These are phyloP conservation scores for Metarhizium humberi DNA, from an alignment of 2,329 filamentous ascomycete species.

Conservation along the genomic window DNA sequence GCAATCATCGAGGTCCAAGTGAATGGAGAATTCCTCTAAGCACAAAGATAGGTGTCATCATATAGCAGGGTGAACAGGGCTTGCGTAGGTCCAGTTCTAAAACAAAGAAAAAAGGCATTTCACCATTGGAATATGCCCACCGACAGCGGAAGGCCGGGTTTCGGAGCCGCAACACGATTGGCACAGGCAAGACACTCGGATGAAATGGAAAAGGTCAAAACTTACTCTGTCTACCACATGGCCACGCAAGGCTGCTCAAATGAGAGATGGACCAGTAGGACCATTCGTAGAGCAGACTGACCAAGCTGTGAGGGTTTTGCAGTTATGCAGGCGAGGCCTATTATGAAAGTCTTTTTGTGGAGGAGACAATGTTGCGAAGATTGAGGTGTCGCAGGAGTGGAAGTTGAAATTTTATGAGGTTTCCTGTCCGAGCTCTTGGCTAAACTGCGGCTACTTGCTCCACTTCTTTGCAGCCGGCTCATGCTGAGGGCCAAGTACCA, in stretches of 20 bases:
- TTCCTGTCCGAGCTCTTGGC: background rate
- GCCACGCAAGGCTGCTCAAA: constrained; percentile 11
- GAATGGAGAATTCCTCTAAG: constrained; percentile 47
- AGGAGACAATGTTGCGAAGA: background rate
- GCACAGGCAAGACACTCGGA: background rate
- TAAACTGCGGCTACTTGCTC: background rate
- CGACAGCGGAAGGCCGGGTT: background rate
- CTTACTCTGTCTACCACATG: constrained; percentile 24
- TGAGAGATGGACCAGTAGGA: background rate
- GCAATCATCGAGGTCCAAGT: constrained; percentile 52
- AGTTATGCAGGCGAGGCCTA: background rate
- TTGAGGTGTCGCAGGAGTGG: background rate
- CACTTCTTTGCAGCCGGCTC: too few species aligned
- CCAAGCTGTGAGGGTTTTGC: background rate
- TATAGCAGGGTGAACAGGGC: constrained; percentile 18
- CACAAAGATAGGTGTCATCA: constrained; percentile 54
- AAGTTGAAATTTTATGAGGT: constrained; percentile 2
- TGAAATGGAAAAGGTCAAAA: background rate
- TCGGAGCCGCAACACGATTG: background rate
- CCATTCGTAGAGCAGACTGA: background rate
- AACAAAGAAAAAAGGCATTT: too few species aligned
- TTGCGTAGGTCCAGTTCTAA: too few species aligned
- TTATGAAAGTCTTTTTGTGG: background rate
- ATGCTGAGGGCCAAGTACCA: too few species aligned
- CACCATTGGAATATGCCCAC: background rate